Conservation (phyloP, 2,329 filamentous ascomycete genomes). For the Cladosporium austrohemisphaericum region DNA sequence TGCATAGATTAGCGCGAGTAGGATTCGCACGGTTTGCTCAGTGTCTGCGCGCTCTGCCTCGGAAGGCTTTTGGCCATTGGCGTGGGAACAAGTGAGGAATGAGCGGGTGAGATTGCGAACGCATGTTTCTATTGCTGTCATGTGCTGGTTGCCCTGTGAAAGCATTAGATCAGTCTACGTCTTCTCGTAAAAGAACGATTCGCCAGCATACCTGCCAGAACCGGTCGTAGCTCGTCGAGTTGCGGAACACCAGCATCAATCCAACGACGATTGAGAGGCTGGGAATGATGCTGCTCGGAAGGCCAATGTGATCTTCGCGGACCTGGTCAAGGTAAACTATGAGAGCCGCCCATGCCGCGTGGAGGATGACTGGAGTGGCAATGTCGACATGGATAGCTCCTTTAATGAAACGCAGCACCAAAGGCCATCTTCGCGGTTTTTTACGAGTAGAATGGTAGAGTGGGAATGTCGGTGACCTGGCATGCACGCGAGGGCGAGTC, state of each 20-base stretch:
- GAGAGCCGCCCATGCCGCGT: slow-evolving; percentile 56
- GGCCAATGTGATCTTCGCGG: slow-evolving; percentile 45
- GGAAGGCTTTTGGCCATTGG: slow-evolving; percentile 29
- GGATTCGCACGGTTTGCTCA: slow-evolving; percentile 56
- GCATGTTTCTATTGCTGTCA: slow-evolving; percentile 55
- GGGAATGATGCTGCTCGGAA: slow-evolving; percentile 60
- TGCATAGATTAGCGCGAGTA: slow-evolving; percentile 60
- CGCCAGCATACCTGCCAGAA: slow-evolving; percentile 49
- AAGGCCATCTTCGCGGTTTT: slow-evolving; percentile 55
- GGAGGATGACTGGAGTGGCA: slow-evolving; percentile 53
- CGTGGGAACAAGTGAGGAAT: slow-evolving; percentile 48
- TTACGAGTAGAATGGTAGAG: slow-evolving; percentile 43
- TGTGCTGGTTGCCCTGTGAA: slow-evolving; percentile 36
- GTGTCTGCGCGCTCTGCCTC: slow-evolving; percentile 51
- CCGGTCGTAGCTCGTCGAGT: slow-evolving; percentile 60
- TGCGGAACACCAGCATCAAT: slow-evolving; percentile 65
- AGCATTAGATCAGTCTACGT: too few relatives aligned
- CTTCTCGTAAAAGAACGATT: slow-evolving; percentile 47
- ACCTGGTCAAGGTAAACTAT: slow-evolving; percentile 54
- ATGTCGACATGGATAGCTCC: slow-evolving; percentile 60
- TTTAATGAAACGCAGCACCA: slow-evolving; percentile 62
- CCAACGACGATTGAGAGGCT: slow-evolving; percentile 63
- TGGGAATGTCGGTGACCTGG: slow-evolving; percentile 38
- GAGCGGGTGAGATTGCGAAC: slow-evolving; percentile 58
- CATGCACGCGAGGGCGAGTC: slow-evolving; percentile 4